These are phyloP conservation scores for Russula griseocarnosa DNA, from an alignment of 768 basidiomycete genomes.

Conservation along the genomic window DNA sequence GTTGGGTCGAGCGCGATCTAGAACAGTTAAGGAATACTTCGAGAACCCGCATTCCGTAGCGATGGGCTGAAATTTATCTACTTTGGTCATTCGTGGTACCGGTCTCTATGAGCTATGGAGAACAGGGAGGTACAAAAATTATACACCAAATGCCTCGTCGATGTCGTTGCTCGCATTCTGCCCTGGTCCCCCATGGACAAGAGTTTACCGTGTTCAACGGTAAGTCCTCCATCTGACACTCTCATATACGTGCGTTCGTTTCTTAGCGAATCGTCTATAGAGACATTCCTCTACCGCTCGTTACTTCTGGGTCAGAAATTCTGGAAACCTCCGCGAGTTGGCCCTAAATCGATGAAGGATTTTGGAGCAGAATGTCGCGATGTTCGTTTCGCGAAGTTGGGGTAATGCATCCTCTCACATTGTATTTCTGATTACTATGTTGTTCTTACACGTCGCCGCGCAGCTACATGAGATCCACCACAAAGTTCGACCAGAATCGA, in stretches of 20 bases:
- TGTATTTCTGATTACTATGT: conserved; percentile 9
- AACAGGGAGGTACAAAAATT: conserved; percentile 97
- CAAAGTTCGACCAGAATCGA: conserved; percentile 91
- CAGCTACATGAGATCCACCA: conserved; percentile 99
- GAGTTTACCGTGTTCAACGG: conserved; percentile 98
- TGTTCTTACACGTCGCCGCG: conserved; percentile 7
- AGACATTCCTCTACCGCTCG: conserved; percentile 95
- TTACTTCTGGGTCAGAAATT: conserved; percentile 97
- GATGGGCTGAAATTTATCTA: conserved; percentile 97
- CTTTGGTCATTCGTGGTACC: conserved; percentile 94
- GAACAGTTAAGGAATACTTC: conserved; percentile 99
- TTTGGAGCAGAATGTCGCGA: conserved; percentile 97
- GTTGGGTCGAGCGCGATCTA: conserved; percentile 96
- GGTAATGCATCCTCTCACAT: conserved; percentile 46
- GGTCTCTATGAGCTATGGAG: conserved; percentile 95
- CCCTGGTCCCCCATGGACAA: conserved; percentile 96
- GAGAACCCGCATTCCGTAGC: conserved; percentile 95
- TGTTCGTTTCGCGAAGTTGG: conserved; percentile 96
- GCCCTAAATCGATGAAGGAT: conserved; percentile 98
- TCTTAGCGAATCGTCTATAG: conserved; percentile 39
- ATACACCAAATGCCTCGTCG: conserved; percentile 96
- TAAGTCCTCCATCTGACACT: conserved; percentile 33
- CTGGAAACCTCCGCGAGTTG: conserved; percentile 92
- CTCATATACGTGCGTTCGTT: neutral
- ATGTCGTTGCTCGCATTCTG: conserved; percentile 92